phyloP scores from a whole-genome alignment of 2,329 filamentous ascomycete genomes.

The Tolypocladium amazonense region DNA sequence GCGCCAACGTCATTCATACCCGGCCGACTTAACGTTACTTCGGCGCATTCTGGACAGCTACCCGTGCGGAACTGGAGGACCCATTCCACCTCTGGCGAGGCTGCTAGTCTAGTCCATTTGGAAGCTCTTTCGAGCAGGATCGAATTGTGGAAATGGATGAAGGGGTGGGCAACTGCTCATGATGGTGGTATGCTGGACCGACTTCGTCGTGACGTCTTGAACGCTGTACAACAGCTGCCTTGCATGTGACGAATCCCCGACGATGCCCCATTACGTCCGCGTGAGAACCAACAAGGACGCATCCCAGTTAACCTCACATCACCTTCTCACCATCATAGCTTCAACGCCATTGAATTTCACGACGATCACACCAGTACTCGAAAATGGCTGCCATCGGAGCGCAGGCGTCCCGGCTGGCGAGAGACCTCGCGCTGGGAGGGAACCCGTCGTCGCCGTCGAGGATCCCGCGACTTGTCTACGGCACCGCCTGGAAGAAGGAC shows the following conservation, averaged over 20 bases:
- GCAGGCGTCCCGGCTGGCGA: constrained; percentile 19
- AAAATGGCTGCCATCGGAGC: constrained; percentile 10
- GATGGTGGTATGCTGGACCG: not conserved
- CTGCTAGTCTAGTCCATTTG: not conserved
- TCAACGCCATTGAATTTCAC: not conserved
- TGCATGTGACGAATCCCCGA: not conserved
- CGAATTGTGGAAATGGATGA: not conserved
- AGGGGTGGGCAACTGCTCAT: not conserved
- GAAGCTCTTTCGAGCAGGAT: too few species aligned
- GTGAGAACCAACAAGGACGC: not conserved
- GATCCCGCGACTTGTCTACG: constrained; percentile 55
- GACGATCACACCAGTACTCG: constrained; percentile 6
- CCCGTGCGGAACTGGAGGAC: not conserved
- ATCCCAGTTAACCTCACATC: not conserved
- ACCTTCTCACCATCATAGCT: not conserved
- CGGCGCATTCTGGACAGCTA: not conserved
- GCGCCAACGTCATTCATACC: not conserved
- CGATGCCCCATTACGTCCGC: not conserved
- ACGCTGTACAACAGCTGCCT: not conserved
- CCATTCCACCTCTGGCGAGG: too few species aligned
- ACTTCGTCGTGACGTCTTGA: not conserved
- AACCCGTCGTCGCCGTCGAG: constrained; percentile 17
- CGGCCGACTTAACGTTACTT: not conserved
- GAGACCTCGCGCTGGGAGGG: constrained; percentile 20
- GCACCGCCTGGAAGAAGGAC: constrained; percentile 79